Evolutionary conservation across 148 eudicot species (phyloP).

Genomic region (Rhododendron ferrugineum): DNA sequence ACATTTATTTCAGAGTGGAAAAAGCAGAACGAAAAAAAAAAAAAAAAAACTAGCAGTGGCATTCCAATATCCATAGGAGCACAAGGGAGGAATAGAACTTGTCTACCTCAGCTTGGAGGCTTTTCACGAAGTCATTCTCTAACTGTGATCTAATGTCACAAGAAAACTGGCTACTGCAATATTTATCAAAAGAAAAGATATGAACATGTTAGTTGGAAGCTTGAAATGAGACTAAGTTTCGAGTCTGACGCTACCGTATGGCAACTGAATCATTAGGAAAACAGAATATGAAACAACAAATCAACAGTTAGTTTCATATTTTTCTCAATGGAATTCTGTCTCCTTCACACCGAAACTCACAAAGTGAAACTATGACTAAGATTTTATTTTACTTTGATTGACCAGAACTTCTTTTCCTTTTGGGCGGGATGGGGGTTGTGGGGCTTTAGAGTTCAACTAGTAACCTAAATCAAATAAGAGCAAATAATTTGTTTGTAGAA

Average conservation of each 20-base stretch:
- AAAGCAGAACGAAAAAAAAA: not conserved
- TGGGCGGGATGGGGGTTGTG: too few relatives aligned
- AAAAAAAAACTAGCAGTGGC: not conserved
- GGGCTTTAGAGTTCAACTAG: not conserved
- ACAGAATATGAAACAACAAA: not conserved
- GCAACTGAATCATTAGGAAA: not conserved
- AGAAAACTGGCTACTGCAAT: slow-evolving; percentile 83
- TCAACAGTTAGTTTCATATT: not conserved
- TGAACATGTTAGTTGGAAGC: not conserved
- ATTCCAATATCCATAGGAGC: not conserved
- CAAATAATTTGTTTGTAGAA: not conserved
- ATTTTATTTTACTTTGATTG: not conserved
- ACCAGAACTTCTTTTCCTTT: not conserved
- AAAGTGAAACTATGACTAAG: not conserved
- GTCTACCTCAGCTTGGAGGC: slow-evolving; percentile 78
- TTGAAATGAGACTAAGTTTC: not conserved
- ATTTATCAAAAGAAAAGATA: slow-evolving; percentile 1
- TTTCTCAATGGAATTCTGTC: not conserved
- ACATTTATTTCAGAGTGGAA: not conserved
- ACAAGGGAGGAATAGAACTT: slow-evolving; percentile 10
- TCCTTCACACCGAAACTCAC: not conserved
- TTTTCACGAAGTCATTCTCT: slow-evolving; percentile 77
- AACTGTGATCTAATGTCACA: slow-evolving; percentile 62
- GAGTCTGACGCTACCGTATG: not conserved
- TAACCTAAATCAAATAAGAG: not conserved